phyloP scores from a whole-genome alignment of 495 filamentous ascomycete genomes.

The Lepraria neglecta region DNA sequence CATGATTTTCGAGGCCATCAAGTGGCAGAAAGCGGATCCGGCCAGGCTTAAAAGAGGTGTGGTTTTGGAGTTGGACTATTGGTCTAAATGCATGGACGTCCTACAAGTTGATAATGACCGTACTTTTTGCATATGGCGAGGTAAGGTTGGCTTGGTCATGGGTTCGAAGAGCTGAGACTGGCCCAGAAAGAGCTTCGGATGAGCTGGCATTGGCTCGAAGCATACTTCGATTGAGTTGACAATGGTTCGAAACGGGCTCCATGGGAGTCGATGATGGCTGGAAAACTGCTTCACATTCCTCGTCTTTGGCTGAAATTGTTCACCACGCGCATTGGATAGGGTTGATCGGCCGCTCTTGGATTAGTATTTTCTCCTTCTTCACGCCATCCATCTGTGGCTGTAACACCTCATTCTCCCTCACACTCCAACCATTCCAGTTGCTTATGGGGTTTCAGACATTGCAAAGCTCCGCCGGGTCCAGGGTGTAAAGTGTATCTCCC shows the following conservation, averaged over 20 bases:
- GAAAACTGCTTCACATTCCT: too few relatives aligned
- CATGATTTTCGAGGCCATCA: not conserved
- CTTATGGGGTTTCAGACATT: not conserved
- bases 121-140: not conserved
- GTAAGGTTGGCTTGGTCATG: not conserved
- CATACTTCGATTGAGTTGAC: too few relatives aligned
- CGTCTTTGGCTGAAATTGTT: too few relatives aligned
- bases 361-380: not conserved
- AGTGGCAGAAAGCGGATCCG: not conserved
- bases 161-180: not conserved
- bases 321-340: too few relatives aligned
- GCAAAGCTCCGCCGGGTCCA: not conserved
- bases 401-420: not conserved
- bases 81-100: too few relatives aligned
- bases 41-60: too few relatives aligned
- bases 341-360: not conserved
- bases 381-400: not conserved
- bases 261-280: too few relatives aligned
- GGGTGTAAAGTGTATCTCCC: not conserved
- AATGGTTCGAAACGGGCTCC: too few relatives aligned
- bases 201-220: not conserved
- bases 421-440: not conserved
- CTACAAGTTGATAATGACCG: too few relatives aligned
- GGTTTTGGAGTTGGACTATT: too few relatives aligned
- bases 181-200: not conserved